These are phyloP conservation scores for Heterobasidion annosum DNA, from an alignment of 1,284 basidiomycete species.

Conservation along the genomic window DNA sequence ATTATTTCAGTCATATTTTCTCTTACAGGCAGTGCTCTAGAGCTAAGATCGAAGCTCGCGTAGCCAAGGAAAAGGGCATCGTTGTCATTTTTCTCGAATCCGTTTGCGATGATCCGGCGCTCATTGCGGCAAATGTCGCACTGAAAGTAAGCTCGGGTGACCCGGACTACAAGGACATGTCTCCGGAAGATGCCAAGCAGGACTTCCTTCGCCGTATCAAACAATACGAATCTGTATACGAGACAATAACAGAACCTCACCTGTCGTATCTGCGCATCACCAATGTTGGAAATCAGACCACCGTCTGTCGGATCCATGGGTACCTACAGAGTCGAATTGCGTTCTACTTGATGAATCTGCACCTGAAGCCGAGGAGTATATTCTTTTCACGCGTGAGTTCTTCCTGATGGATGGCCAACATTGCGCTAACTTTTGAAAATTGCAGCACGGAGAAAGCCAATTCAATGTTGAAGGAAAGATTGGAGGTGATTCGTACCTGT, in stretches of 20 bases:
- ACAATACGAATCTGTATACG: conserved; percentile 94
- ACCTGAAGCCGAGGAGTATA: conserved; percentile 93
- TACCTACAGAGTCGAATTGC: conserved; percentile 96
- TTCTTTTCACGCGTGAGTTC: conserved; percentile 79
- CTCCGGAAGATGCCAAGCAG: conserved; percentile 75
- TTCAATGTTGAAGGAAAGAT: conserved; percentile 97
- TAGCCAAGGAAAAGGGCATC: conserved; percentile 87
- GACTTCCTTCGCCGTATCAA: conserved; percentile 92
- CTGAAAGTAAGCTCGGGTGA: conserved; percentile 95
- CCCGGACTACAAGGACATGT: conserved; percentile 92
- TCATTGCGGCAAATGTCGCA: conserved; percentile 93
- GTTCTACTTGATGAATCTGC: conserved; percentile 98
- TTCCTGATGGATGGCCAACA: conserved; percentile 3
- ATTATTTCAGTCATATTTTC: neutral
- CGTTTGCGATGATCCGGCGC: conserved; percentile 86
- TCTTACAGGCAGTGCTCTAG: conserved; percentile 26
- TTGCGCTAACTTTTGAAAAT: conserved; percentile 8
- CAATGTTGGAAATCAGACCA: conserved; percentile 83
- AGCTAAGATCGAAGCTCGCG: conserved; percentile 72
- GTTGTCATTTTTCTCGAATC: conserved; percentile 93
- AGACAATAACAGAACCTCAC: conserved; percentile 85
- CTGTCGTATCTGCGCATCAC: conserved; percentile 83
- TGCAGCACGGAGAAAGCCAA: conserved; percentile 93
- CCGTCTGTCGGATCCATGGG: conserved; percentile 79
- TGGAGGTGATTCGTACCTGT: conserved; percentile 89